Percentiles rank a stretch among this genome's conserved stretches.
Conservation (phyloP, 129 eudicot species). For the Dittrichia graveolens region DNA sequence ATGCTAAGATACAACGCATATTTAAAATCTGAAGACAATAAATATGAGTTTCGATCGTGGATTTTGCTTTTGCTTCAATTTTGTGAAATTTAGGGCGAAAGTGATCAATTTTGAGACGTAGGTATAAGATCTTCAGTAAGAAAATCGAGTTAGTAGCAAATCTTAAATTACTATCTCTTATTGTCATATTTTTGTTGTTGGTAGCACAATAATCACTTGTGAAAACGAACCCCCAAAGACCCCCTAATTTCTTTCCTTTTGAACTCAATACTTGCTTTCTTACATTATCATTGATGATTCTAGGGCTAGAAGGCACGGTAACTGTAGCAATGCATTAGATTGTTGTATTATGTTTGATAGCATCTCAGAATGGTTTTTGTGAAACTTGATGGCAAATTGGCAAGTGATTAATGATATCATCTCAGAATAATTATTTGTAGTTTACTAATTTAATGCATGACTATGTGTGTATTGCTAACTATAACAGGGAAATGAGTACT, state of each 20-base stretch:
- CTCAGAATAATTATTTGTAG: background rate
- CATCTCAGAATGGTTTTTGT: background rate
- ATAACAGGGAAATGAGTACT: constrained; percentile 60
- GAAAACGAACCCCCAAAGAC: background rate
- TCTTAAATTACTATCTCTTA: background rate
- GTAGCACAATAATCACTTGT: background rate
- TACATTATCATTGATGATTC: background rate
- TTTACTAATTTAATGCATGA: constrained; percentile 3
- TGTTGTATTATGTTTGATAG: constrained; percentile 13
- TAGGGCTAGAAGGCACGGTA: background rate
- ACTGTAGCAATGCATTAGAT: constrained; percentile 14
- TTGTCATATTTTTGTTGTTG: background rate
- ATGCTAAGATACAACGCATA: no score
- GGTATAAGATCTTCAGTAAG: background rate
- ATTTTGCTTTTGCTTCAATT: no score
- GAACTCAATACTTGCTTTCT: background rate
- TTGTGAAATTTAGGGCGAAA: background rate
- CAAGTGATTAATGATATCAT: background rate
- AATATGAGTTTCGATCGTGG: no score
- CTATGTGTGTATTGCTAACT: background rate
- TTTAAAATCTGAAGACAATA: no score
- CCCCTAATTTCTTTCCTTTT: background rate
- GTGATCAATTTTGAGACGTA: background rate
- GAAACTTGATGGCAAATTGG: constrained; percentile 11
- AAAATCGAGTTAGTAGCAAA: background rate